Evolutionary conservation across 345 rosid species (phyloP).

Genomic region (Rhizophora mangle): DNA sequence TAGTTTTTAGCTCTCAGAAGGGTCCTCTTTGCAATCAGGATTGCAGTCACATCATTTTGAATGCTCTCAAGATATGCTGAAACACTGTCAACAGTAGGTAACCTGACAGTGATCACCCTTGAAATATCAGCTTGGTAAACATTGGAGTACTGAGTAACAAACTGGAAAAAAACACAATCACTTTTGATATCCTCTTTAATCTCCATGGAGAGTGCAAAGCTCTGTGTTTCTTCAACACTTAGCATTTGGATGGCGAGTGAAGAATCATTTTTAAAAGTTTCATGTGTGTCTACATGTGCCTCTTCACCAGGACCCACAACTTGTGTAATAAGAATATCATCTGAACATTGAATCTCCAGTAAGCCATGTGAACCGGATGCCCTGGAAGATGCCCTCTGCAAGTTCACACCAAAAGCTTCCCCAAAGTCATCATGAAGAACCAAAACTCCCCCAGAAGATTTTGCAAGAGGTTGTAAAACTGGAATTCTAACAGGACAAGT

Average conservation of each 20-base stretch:
- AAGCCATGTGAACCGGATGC: conserved; percentile 83
- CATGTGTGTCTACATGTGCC: conserved; percentile 71
- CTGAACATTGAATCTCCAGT: conserved; percentile 91
- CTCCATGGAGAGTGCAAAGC: conserved; percentile 88
- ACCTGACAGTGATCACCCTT: conserved; percentile 75
- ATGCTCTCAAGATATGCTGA: conserved; percentile 80
- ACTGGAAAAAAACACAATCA: conserved; percentile 75
- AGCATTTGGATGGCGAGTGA: conserved; percentile 78
- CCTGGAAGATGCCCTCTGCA: conserved; percentile 88
- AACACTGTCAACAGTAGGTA: conserved; percentile 83
- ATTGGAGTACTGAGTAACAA: conserved; percentile 70
- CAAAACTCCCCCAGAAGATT: conserved; percentile 93
- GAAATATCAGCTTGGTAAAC: conserved; percentile 84
- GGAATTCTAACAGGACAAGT: conserved; percentile 93
- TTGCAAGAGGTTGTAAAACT: conserved; percentile 83
- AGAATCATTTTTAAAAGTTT: conserved; percentile 59
- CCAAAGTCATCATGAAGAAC: conserved; percentile 98
- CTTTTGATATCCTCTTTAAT: conserved; percentile 70
- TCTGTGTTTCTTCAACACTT: conserved; percentile 91
- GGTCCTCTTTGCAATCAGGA: conserved; percentile 88
- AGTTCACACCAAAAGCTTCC: conserved; percentile 94
- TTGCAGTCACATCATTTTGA: conserved; percentile 78
- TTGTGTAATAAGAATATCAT: conserved; percentile 83
- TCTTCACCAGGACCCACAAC: conserved; percentile 98
- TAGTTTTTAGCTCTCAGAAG: conserved; percentile 64